A percentile compares a stretch with the other conserved stretches of the same genome.
Evolutionary conservation across 2,329 filamentous ascomycete genomes (phyloP).

Genomic region (Dothideomycetes sp.): DNA sequence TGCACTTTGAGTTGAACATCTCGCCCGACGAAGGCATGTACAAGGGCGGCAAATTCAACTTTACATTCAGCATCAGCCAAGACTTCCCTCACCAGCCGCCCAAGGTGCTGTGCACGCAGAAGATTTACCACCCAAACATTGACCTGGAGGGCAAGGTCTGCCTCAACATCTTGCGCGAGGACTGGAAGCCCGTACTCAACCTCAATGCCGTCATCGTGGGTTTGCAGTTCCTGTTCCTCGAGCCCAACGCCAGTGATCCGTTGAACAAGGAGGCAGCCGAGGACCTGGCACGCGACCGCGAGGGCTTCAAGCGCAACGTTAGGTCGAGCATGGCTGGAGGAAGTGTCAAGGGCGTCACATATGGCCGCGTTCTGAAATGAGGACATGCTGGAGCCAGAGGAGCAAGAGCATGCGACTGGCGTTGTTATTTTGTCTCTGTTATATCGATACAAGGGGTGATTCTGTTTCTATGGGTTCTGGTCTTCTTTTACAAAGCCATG

Average conservation of each 20-base stretch:
- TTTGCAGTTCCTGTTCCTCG: conserved; percentile 90
- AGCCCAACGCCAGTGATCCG: conserved; percentile 95
- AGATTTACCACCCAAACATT: conserved; percentile 99
- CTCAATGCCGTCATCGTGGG: conserved; percentile 94
- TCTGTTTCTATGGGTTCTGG: background rate
- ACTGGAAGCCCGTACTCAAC: conserved; percentile 98
- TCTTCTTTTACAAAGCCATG: background rate
- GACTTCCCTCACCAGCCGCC: conserved; percentile 96
- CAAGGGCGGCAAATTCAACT: conserved; percentile 77
- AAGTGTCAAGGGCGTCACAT: conserved; percentile 59
- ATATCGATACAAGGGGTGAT: conserved; percentile 6
- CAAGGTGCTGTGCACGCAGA: conserved; percentile 93
- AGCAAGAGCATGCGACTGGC: conserved; percentile 11
- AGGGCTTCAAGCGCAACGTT: conserved; percentile 87
- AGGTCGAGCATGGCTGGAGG: conserved; percentile 75
- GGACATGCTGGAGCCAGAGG: too few relatives aligned
- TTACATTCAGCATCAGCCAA: conserved; percentile 85
- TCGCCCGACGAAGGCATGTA: conserved; percentile 83
- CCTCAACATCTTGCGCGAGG: conserved; percentile 91
- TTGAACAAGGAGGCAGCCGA: conserved; percentile 97
- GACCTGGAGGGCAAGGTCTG: conserved; percentile 97
- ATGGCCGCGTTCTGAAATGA: conserved; percentile 68
- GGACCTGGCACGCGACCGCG: conserved; percentile 75
- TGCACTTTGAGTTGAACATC: conserved; percentile 74
- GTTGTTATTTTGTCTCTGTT: conserved; percentile 7